Evolutionary conservation across 2,329 filamentous ascomycete genomes (phyloP).

Genomic region (Paecilomyces variotii): DNA sequence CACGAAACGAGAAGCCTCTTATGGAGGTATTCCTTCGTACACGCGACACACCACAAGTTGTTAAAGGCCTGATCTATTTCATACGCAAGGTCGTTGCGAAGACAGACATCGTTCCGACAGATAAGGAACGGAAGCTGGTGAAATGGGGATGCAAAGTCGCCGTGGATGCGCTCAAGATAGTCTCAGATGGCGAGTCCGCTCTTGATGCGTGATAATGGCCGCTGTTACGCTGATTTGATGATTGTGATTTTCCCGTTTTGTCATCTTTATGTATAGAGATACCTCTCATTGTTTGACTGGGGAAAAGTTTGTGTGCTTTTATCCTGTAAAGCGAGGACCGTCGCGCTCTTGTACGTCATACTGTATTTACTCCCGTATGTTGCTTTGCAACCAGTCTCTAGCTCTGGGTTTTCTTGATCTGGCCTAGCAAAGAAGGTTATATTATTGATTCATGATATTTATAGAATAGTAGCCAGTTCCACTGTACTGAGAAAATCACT

Average conservation of each 20-base stretch:
- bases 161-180: constrained; percentile 32
- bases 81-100: constrained; percentile 65
- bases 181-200: constrained; percentile 10
- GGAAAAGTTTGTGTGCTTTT: not conserved
- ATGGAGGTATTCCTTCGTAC: constrained; percentile 59
- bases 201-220: not conserved
- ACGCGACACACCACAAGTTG: constrained; percentile 58
- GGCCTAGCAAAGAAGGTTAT: too few species aligned
- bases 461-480: too few species aligned
- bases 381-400: too few species aligned
- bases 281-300: not conserved
- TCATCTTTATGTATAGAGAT: not conserved
- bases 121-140: constrained; percentile 45
- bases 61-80: constrained; percentile 70
- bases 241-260: not conserved
- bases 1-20: constrained; percentile 50
- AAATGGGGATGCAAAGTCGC: constrained; percentile 37
- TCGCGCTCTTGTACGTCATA: too few species aligned
- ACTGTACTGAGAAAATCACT: too few species aligned
- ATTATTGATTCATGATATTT: too few species aligned
- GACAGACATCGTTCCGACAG: constrained; percentile 47
- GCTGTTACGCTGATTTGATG: not conserved
- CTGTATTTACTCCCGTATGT: too few species aligned
- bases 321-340: not conserved
- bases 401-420: too few species aligned